Percentiles rank a stretch among this genome's conserved stretches.
These are phyloP conservation scores for Monosporascus sp. DNA, from an alignment of 2,329 filamentous ascomycete species.

Conservation along the genomic window DNA sequence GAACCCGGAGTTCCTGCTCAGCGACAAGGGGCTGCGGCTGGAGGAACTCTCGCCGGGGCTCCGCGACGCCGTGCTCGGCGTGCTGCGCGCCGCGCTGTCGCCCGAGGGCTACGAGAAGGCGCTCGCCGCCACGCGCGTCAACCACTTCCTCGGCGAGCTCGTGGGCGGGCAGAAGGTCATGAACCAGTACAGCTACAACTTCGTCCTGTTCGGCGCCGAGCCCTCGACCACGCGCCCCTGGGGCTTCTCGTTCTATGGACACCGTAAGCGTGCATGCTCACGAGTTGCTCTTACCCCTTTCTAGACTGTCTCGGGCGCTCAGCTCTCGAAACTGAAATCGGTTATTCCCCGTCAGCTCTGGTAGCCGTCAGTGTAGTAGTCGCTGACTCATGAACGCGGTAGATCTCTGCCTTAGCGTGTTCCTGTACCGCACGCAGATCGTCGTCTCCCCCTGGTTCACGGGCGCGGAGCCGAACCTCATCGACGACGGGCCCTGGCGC, in stretches of 20 bases:
- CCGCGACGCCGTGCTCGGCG: slow-evolving; percentile 45
- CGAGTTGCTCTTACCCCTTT: no score
- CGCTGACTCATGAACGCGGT: no score
- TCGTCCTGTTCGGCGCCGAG: slow-evolving; percentile 59
- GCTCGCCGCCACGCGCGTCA: slow-evolving; percentile 65
- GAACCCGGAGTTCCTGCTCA: slow-evolving; percentile 70
- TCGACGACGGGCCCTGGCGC: slow-evolving; percentile 58
- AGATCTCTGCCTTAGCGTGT: slow-evolving; percentile 65
- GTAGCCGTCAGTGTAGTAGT: no score
- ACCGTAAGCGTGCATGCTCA: slow-evolving; percentile 35
- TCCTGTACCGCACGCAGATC: slow-evolving; percentile 61
- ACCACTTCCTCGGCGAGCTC: slow-evolving; percentile 68
- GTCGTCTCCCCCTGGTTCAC: slow-evolving; percentile 72
- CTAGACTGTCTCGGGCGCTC: no score
- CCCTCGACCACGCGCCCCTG: slow-evolving; percentile 56
- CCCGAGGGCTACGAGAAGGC: slow-evolving; percentile 69
- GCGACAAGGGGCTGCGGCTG: slow-evolving; percentile 64
- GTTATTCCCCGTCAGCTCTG: no score
- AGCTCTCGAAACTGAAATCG: no score
- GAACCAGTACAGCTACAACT: slow-evolving; percentile 75
- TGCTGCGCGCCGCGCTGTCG: slow-evolving; percentile 57
- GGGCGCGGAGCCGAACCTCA: slow-evolving; percentile 72
- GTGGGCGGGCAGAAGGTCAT: slow-evolving; percentile 57
- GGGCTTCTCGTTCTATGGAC: slow-evolving; percentile 73
- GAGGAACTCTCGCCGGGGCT: slow-evolving; percentile 49